A percentile compares a stretch with the other conserved stretches of the same genome.
Conservation (phyloP, 352 stramenopile species). For the Phytopythium oedochilum region DNA sequence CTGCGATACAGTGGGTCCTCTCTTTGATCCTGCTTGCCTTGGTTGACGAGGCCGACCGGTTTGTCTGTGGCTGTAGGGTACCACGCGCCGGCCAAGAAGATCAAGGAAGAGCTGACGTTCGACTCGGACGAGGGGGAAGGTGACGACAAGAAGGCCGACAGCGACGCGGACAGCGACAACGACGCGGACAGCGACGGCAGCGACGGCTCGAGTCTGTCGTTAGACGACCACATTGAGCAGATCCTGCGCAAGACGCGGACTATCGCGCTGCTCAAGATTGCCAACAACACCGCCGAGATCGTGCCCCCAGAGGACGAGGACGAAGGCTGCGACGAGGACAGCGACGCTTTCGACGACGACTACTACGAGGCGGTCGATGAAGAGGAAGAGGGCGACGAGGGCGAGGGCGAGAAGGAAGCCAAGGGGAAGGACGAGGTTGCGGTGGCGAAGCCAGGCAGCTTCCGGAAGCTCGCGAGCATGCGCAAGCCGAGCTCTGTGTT, state of each 20-base stretch:
- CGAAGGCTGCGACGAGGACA: conserved; percentile 35
- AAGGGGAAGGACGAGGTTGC: not conserved
- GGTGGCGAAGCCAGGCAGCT: conserved; percentile 16
- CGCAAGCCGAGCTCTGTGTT: conserved; percentile 13
- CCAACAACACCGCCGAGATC: conserved; percentile 65
- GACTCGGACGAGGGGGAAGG: conserved; percentile 38
- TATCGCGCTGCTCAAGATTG: conserved; percentile 65
- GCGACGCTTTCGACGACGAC: conserved; percentile 26
- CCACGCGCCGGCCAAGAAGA: conserved; percentile 25
- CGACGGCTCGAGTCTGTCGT: conserved; percentile 16
- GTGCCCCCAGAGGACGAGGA: conserved; percentile 35
- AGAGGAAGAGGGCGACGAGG: conserved; percentile 7
- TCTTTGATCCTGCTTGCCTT: not conserved
- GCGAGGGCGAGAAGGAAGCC: conserved; percentile 5
- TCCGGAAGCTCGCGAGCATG: conserved; percentile 30
- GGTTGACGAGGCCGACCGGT: not conserved
- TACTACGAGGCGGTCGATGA: conserved; percentile 9
- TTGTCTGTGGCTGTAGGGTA: conserved; percentile 28
- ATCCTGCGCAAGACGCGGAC: conserved; percentile 61
- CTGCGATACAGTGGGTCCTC: conserved; percentile 49
- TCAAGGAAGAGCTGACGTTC: conserved; percentile 39
- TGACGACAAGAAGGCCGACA: not conserved
- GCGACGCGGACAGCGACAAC: not conserved
- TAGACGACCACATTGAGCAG: conserved; percentile 69
- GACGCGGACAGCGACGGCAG: conserved; percentile 1